Evolutionary conservation across 108 stramenopile species (phyloP).

Genomic region (Chaetoceros muelleri): DNA sequence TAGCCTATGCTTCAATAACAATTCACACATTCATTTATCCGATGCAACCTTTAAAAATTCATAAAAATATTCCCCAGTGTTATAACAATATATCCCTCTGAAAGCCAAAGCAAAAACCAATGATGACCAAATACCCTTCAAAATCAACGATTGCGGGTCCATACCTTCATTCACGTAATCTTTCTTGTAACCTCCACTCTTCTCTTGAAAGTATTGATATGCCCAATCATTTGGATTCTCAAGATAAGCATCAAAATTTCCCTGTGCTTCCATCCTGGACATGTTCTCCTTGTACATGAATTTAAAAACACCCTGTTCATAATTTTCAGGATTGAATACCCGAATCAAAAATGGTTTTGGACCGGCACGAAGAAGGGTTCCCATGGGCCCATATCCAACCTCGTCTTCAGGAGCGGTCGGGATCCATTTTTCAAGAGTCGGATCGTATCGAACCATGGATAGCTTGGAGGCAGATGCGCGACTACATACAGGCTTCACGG

Average conservation of each 20-base stretch:
- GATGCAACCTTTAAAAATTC: background rate
- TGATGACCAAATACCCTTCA: background rate
- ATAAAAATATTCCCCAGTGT: background rate
- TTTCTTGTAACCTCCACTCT: slow-evolving; percentile 35
- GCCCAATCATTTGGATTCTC: slow-evolving; percentile 57
- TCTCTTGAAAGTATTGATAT: slow-evolving; percentile 50
- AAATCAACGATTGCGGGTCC: background rate
- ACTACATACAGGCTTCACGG: no score
- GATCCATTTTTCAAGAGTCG: background rate
- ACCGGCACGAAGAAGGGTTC: slow-evolving; percentile 39
- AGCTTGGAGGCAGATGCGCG: no score
- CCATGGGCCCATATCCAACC: slow-evolving; percentile 31
- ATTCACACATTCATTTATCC: no score
- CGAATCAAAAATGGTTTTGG: slow-evolving; percentile 36
- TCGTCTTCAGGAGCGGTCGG: background rate
- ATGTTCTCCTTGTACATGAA: slow-evolving; percentile 34
- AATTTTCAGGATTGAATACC: slow-evolving; percentile 29
- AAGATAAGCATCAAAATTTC: slow-evolving; percentile 51
- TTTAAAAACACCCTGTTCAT: slow-evolving; percentile 44
- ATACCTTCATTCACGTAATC: slow-evolving; percentile 21
- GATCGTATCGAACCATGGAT: background rate
- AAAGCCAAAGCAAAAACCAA: background rate
- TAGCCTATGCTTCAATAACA: no score
- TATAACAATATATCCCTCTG: background rate
- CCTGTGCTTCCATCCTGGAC: slow-evolving; percentile 29